phyloP scores from a whole-genome alignment of 2,329 filamentous ascomycete species.

The Lasiodiplodia hormozganensis region DNA sequence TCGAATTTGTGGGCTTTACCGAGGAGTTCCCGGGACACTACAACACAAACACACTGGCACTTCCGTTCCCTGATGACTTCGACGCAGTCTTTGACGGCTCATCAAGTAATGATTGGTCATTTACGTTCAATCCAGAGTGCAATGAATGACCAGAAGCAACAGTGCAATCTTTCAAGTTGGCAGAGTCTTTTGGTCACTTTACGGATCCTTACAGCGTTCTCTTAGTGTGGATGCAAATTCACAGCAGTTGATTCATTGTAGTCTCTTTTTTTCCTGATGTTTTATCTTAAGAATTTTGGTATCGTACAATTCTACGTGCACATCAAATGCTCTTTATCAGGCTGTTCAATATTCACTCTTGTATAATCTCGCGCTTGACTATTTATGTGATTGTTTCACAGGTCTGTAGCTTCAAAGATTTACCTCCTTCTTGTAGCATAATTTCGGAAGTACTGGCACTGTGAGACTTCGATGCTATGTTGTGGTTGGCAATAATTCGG shows the following conservation, averaged over 20 bases:
- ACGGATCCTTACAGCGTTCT: not conserved
- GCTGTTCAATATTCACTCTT: too few species aligned
- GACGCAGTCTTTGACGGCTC: not conserved
- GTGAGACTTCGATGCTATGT: not conserved
- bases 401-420: too few species aligned
- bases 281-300: too few species aligned
- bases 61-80: not conserved
- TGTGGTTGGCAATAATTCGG: not conserved
- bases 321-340: too few species aligned
- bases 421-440: not conserved
- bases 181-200: not conserved
- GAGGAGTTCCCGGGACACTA: fast-evolving
- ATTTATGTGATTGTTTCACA: too few species aligned
- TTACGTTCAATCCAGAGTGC: not conserved
- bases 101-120: not conserved
- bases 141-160: not conserved
- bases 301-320: too few species aligned
- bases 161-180: not conserved
- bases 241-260: too few species aligned
- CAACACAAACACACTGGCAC: too few species aligned
- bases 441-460: not conserved
- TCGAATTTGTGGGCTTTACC: not conserved
- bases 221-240: too few species aligned
- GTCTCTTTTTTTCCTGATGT: too few species aligned
- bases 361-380: too few species aligned